Evolutionary conservation across 345 rosid genomes (phyloP), one percentile per base, ranked within the genome.

Genomic region (Aquilaria sinensis): DNA sequence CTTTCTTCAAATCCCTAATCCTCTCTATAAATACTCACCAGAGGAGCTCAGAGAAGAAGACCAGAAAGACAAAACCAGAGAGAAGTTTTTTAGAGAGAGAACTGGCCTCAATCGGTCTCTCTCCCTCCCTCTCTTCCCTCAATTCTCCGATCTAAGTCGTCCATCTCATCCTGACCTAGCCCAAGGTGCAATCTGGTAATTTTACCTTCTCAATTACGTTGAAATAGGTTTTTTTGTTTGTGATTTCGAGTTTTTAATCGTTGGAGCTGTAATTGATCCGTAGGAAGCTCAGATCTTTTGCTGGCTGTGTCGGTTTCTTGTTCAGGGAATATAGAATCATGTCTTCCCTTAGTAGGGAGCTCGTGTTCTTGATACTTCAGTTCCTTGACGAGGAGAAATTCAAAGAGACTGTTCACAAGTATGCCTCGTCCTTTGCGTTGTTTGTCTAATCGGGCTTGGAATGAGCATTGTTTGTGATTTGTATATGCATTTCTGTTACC

Each of bases 301-400:
- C 14, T 43, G 14, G 37, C 59, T 23, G 54, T 55, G 68, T 78
- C 74, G 47, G 47, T 66, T 33, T 37, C 47, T 32, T 51, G 48
- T 53, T 57, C 67, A 69, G 75, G 52, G 53, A 47, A 53, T 56
- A 37, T 37, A 33, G 60, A 66, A 78, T 63, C 67, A 90, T 87
- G 97, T 75, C 95, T 33, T 90, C 92, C 47, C 85, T 85, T 13
- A 85, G 92, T 69, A 83, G 88, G 56, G 97, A 90, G 37, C 92
- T 90, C 23, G 95, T 90, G 67, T 90, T 90, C 64, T 85, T 87
- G 53, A 85, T 90, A 80, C 97, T 87, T 65, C 97, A 90, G 67
- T 87, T 87, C 76, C 94, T 89, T 16, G 91, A 89, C 31, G 93
- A 89, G 67, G 96, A 89, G 84, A 89, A 89, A 73, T 87, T 77